phyloP scores from a whole-genome alignment of 257 asterid species.

The Ocimum tenuiflorum region DNA sequence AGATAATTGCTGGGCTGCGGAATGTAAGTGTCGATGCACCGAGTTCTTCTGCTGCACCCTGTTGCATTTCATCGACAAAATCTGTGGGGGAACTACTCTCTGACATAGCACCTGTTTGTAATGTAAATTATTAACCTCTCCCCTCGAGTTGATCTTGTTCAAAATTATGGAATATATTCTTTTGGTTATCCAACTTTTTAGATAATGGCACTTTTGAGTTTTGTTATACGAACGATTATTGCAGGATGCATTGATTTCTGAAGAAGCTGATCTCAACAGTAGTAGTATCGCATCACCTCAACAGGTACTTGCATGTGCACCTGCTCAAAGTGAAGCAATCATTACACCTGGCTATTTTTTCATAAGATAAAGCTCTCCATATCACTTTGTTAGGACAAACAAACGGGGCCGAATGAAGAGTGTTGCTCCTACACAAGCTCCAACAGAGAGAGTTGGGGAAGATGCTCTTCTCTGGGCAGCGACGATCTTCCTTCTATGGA shows the following conservation, averaged over 20 bases:
- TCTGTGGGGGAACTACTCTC: constrained; percentile 67
- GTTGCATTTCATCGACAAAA: constrained; percentile 46
- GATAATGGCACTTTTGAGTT: too few species aligned
- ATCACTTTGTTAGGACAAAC: constrained; percentile 48
- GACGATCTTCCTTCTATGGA: constrained; percentile 50
- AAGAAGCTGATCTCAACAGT: constrained; percentile 34
- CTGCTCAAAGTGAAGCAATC: constrained; percentile 9
- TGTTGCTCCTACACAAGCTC: constrained; percentile 91
- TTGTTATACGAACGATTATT: too few species aligned
- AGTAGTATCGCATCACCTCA: constrained; percentile 34
- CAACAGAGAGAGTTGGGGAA: constrained; percentile 94
- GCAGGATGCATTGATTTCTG: constrained; percentile 63
- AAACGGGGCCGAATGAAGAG: constrained; percentile 61
- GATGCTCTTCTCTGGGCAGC: constrained; percentile 90
- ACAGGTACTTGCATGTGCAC: constrained; percentile 42
- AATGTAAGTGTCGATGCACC: constrained; percentile 60
- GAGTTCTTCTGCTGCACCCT: constrained; percentile 78
- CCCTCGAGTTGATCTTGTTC: background rate
- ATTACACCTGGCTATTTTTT: background rate
- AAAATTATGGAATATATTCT: too few species aligned
- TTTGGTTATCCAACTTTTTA: background rate
- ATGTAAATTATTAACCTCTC: constrained; percentile 26
- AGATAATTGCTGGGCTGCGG: constrained; percentile 72
- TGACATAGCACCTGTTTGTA: constrained; percentile 55
- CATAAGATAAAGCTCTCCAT: background rate